Conservation (phyloP, 306 rosid species). For the Oemleria cerasiformis region DNA sequence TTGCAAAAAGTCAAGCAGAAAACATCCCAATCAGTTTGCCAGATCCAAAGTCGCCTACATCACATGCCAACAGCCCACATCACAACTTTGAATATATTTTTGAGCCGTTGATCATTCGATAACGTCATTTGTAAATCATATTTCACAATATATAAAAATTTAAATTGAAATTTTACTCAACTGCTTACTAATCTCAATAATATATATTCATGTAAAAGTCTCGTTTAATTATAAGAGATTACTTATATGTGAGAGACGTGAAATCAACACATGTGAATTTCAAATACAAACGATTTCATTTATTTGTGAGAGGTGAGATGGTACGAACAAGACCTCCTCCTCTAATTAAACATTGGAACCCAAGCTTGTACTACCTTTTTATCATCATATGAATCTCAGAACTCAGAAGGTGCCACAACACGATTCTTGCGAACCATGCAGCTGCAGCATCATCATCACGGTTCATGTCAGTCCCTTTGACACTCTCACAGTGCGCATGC, state of each 20-base stretch:
- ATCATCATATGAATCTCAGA: slow-evolving; percentile 14
- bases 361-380: slow-evolving; percentile 1
- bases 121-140: too few relatives aligned
- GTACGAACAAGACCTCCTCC: neutral
- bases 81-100: neutral
- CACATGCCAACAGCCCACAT: slow-evolving; percentile 44
- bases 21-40: slow-evolving; percentile 32
- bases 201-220: too few relatives aligned
- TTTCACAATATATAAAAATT: too few relatives aligned
- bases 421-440: slow-evolving; percentile 10
- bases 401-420: neutral
- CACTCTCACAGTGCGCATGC: neutral
- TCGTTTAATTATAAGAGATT: too few relatives aligned
- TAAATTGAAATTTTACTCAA: too few relatives aligned
- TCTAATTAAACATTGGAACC: neutral
- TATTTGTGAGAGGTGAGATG: too few relatives aligned
- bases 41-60: slow-evolving; percentile 35
- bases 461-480: slow-evolving; percentile 22
- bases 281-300: too few relatives aligned
- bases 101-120: too few relatives aligned
- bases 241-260: neutral
- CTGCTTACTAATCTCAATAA: too few relatives aligned
- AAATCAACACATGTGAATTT: neutral
- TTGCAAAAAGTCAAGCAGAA: slow-evolving; percentile 27
- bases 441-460: neutral